Evolutionary conservation across 139 green algal species (phyloP).

Genomic region (Nannochloris sp.): DNA sequence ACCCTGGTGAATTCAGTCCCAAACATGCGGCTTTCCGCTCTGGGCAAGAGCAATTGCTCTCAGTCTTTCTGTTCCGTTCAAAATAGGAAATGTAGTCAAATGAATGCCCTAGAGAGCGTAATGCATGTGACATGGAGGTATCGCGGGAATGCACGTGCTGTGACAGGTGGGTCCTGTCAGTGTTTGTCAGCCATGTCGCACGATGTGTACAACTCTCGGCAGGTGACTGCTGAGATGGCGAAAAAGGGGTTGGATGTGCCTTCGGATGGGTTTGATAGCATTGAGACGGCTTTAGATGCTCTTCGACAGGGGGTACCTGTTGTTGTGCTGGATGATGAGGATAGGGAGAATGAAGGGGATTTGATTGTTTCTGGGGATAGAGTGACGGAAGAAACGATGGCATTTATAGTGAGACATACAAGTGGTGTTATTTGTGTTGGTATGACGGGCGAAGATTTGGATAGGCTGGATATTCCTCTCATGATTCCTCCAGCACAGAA

Average conservation of each 20-base stretch:
- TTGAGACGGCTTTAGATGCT: constrained; percentile 41
- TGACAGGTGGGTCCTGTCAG: too few species aligned
- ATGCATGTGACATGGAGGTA: too few species aligned
- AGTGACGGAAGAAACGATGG: constrained; percentile 70
- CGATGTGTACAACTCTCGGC: too few species aligned
- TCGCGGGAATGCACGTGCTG: too few species aligned
- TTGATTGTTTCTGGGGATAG: constrained; percentile 89
- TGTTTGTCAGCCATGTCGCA: too few species aligned
- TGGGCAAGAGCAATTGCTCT: too few species aligned
- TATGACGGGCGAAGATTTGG: constrained; percentile 55
- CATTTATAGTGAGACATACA: constrained; percentile 88
- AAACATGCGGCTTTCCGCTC: too few species aligned
- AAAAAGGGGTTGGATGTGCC: constrained; percentile 10
- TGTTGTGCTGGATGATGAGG: constrained; percentile 95
- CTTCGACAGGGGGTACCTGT: constrained; percentile 69
- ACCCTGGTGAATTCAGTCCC: too few species aligned
- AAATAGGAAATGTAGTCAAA: too few species aligned
- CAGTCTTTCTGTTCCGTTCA: too few species aligned
- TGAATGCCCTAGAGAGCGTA: too few species aligned
- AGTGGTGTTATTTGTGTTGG: constrained; percentile 75
- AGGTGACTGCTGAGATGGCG: not conserved
- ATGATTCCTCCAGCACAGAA: constrained; percentile 76
- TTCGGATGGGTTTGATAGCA: constrained; percentile 26
- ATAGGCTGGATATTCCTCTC: constrained; percentile 86
- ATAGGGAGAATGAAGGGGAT: constrained; percentile 97